Evolutionary conservation across 805 yeast genomes (phyloP).

Genomic region (Barnettozyma wickerhamii): DNA sequence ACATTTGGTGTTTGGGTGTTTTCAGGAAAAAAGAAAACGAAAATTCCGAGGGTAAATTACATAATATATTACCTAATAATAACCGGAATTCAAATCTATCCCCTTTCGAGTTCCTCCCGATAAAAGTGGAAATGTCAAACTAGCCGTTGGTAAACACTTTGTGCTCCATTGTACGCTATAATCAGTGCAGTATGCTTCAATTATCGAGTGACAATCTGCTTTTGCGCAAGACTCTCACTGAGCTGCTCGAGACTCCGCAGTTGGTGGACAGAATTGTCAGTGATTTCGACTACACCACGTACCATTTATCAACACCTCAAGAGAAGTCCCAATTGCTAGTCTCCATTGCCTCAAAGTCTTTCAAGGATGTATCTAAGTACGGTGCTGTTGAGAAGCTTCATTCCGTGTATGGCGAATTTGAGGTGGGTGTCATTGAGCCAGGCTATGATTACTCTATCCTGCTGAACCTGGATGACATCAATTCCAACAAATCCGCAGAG

Average conservation of each 20-base stretch:
- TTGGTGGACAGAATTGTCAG: slow-evolving; percentile 82
- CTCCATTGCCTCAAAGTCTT: slow-evolving; percentile 72
- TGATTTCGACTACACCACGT: slow-evolving; percentile 94
- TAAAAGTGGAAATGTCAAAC: slow-evolving; percentile 7
- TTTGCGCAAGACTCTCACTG: slow-evolving; percentile 74
- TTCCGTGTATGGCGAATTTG: slow-evolving; percentile 43
- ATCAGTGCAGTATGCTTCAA: slow-evolving; percentile 57
- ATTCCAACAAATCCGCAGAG: slow-evolving; percentile 38
- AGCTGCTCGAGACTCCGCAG: slow-evolving; percentile 53
- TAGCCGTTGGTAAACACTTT: no score
- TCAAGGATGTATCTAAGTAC: slow-evolving; percentile 64
- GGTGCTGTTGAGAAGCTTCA: slow-evolving; percentile 56
- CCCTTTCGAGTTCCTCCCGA: slow-evolving; percentile 3
- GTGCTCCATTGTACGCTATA: background rate
- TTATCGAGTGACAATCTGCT: slow-evolving; percentile 81
- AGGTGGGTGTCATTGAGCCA: slow-evolving; percentile 46
- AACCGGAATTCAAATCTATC: background rate
- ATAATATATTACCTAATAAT: no score
- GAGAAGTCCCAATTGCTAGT: slow-evolving; percentile 59
- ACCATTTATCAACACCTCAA: slow-evolving; percentile 87
- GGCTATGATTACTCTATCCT: slow-evolving; percentile 80
- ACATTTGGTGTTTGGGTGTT: slow-evolving; percentile 7
- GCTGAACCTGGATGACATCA: slow-evolving; percentile 50
- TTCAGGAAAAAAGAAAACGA: no score
- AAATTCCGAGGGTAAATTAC: no score